A percentile compares a stretch with the other conserved stretches of the same genome.
phyloP scores from a whole-genome alignment of 1,284 basidiomycete species.

The Malassezia restricta region DNA sequence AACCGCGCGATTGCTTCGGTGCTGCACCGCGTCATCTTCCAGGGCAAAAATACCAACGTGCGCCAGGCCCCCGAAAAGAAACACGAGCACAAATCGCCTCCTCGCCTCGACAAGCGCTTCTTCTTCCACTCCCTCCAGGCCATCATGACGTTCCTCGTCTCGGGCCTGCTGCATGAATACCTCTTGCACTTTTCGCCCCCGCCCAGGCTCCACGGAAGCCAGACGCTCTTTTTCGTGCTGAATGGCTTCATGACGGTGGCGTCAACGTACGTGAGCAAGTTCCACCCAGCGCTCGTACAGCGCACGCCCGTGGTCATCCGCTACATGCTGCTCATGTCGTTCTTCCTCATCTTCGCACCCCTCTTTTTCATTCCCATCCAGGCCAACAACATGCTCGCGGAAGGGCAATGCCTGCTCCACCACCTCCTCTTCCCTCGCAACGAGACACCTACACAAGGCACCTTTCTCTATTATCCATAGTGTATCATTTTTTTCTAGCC shows the following conservation, averaged over 20 bases:
- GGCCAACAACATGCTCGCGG: slow-evolving; percentile 32
- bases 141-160: slow-evolving; percentile 34
- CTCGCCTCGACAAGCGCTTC: slow-evolving; percentile 21
- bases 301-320: slow-evolving; percentile 27
- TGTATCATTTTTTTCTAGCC: background rate
- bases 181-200: slow-evolving; percentile 28
- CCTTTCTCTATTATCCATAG: slow-evolving; percentile 11
- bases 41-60: slow-evolving; percentile 21
- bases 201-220: slow-evolving; percentile 23
- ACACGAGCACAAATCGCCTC: slow-evolving; percentile 29
- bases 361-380: slow-evolving; percentile 43
- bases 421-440: background rate
- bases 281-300: slow-evolving; percentile 26
- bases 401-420: slow-evolving; percentile 28
- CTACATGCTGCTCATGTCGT: slow-evolving; percentile 28
- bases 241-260: slow-evolving; percentile 38
- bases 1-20: slow-evolving; percentile 43
- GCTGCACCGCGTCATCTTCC: slow-evolving; percentile 44
- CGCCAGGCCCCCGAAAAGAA: slow-evolving; percentile 19
- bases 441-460: slow-evolving; percentile 1
- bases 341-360: slow-evolving; percentile 28
- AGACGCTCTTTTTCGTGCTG: slow-evolving; percentile 41
- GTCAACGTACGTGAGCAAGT: slow-evolving; percentile 33
- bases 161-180: slow-evolving; percentile 41
- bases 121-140: slow-evolving; percentile 29